phyloP scores from a whole-genome alignment of 1,284 basidiomycete species.

The Cutaneotrichosporon sp. region DNA sequence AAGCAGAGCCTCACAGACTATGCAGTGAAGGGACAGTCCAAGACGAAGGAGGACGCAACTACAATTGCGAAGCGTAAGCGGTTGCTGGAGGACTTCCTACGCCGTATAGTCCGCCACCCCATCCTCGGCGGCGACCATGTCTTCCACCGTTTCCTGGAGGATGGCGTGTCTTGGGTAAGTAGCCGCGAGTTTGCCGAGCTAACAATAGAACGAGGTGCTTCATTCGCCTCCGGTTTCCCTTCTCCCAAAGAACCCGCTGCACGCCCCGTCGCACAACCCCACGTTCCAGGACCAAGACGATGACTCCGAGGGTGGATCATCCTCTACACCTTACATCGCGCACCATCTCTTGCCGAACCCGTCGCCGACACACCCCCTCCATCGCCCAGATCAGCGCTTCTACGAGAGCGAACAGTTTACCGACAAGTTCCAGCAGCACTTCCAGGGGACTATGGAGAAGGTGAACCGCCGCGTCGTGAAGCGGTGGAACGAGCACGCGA shows the following conservation, averaged over 20 bases:
- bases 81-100: conserved; percentile 92
- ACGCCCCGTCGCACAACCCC: conserved; percentile 91
- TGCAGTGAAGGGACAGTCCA: conserved; percentile 85
- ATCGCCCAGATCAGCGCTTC: conserved; percentile 87
- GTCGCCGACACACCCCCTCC: conserved; percentile 74
- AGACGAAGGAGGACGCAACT: conserved; percentile 91
- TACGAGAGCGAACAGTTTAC: conserved; percentile 95
- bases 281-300: conserved; percentile 52
- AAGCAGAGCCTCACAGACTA: conserved; percentile 96
- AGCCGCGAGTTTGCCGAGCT: background rate
- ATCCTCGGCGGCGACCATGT: conserved; percentile 91
- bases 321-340: conserved; percentile 44
- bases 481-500: conserved; percentile 86
- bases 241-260: conserved; percentile 90
- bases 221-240: conserved; percentile 85
- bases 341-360: conserved; percentile 70
- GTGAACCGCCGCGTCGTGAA: conserved; percentile 86
- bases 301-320: conserved; percentile 22
- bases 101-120: conserved; percentile 80
- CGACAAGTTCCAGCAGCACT: conserved; percentile 87
- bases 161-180: conserved; percentile 88
- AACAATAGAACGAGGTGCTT: conserved; percentile 70
- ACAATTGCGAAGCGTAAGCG: conserved; percentile 89
- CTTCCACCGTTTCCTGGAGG: conserved; percentile 91
- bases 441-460: conserved; percentile 89